Percentiles rank a stretch among this genome's conserved stretches.
These are phyloP conservation scores for Letharia columbiana DNA, from an alignment of 495 filamentous ascomycete species.

Conservation along the genomic window DNA sequence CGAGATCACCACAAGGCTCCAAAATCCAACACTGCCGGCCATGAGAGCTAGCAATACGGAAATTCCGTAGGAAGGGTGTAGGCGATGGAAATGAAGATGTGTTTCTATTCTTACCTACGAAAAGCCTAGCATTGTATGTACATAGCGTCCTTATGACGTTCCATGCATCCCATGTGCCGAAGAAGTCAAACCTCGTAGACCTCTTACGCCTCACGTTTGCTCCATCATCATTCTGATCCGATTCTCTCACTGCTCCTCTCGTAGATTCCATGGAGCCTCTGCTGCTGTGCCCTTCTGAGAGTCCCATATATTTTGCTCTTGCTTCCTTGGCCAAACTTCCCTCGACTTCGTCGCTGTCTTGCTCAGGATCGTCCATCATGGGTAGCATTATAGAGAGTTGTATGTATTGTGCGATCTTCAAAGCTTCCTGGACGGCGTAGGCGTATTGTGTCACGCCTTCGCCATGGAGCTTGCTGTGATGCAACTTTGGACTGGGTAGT, in stretches of 20 bases:
- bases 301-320: constrained; percentile 40
- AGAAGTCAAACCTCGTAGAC: constrained; percentile 45
- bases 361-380: constrained; percentile 55
- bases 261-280: constrained; percentile 19
- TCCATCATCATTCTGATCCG: constrained; percentile 20
- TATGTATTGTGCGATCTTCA: constrained; percentile 63
- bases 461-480: constrained; percentile 38
- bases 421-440: constrained; percentile 70
- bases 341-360: constrained; percentile 41
- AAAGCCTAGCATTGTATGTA: constrained; percentile 73
- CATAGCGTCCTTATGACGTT: constrained; percentile 76
- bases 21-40: constrained; percentile 3
- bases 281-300: constrained; percentile 27
- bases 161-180: constrained; percentile 88
- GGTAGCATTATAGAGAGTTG: constrained; percentile 73
- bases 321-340: constrained; percentile 52
- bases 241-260: constrained; percentile 18
- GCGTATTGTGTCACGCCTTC: constrained; percentile 63
- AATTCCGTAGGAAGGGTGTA: neutral
- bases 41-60: constrained; percentile 4
- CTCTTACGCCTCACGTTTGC: neutral
- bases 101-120: constrained; percentile 63
- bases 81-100: constrained; percentile 17
- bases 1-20: neutral
- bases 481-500: constrained; percentile 61